Evolutionary conservation across 768 basidiomycete genomes (phyloP).

Genomic region (Omphalotus guepiniiformis): DNA sequence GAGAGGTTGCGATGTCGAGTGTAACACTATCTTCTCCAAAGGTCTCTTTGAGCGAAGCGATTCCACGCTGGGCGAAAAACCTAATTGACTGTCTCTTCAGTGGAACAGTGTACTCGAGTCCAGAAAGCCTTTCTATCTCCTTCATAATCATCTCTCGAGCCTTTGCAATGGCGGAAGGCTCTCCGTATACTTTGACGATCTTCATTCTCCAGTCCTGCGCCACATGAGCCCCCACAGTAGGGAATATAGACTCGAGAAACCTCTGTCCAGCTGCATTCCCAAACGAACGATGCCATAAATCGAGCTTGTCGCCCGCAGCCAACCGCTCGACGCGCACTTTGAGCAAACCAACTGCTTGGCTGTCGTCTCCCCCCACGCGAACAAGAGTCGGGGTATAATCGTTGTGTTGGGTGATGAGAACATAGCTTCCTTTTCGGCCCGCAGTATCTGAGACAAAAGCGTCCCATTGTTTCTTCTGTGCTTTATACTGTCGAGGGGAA

Average conservation of each 20-base stretch:
- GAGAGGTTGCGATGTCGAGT: conserved; percentile 33
- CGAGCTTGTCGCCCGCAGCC: conserved; percentile 42
- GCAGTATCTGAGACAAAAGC: conserved; percentile 31
- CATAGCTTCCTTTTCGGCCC: conserved; percentile 30
- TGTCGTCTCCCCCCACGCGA: conserved; percentile 45
- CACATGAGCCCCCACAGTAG: conserved; percentile 37
- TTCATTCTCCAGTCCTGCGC: conserved; percentile 42
- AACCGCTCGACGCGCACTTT: conserved; percentile 59
- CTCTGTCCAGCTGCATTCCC: conserved; percentile 19
- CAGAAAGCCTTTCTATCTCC: conserved; percentile 44
- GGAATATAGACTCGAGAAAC: conserved; percentile 32
- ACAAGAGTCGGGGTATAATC: conserved; percentile 17
- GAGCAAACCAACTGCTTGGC: conserved; percentile 48
- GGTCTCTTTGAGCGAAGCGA: conserved; percentile 45
- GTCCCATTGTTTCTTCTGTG: conserved; percentile 49
- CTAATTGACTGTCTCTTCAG: conserved; percentile 38
- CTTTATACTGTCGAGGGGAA: conserved; percentile 42
- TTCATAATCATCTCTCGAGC: conserved; percentile 41
- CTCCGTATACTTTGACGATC: conserved; percentile 44
- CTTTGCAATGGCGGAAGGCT: conserved; percentile 29
- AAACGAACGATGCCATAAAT: conserved; percentile 47
- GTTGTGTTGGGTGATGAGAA: conserved; percentile 24
- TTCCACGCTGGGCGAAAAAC: conserved; percentile 47
- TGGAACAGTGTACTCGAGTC: conserved; percentile 35
- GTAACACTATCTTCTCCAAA: conserved; percentile 52